Evolutionary conservation across 345 rosid species (phyloP).

Genomic region (Hypericum androsaemum): DNA sequence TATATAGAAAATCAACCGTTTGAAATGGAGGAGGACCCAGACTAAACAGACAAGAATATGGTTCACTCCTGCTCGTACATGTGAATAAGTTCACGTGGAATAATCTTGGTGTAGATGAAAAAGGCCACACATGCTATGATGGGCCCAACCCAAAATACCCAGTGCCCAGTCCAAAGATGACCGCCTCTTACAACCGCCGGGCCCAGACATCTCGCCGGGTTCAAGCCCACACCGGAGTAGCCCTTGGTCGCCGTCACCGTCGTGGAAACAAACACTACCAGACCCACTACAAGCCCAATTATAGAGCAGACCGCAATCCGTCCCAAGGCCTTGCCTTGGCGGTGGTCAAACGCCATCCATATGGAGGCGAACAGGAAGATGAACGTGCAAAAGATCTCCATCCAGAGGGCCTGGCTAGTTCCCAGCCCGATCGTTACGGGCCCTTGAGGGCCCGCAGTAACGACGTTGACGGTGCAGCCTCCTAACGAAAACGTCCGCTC

Average conservation of each 20-base stretch:
- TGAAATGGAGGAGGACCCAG: too few relatives aligned
- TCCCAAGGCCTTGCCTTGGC: conserved; percentile 28
- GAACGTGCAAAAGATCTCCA: conserved; percentile 32
- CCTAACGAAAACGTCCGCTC: conserved; percentile 25
- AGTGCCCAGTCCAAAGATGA: conserved; percentile 16
- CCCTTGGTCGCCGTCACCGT: conserved; percentile 29
- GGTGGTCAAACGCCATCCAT: conserved; percentile 34
- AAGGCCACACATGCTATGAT: not conserved
- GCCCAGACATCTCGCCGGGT: conserved; percentile 43
- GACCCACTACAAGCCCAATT: conserved; percentile 26
- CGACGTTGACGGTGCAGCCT: conserved; percentile 23
- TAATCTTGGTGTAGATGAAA: not conserved
- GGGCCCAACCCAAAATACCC: conserved; percentile 23
- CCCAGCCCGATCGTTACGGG: conserved; percentile 14
- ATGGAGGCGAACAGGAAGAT: conserved; percentile 31
- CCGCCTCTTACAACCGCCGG: conserved; percentile 26
- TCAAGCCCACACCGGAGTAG: conserved; percentile 42
- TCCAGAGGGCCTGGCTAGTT: conserved; percentile 17
- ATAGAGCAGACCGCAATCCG: conserved; percentile 19
- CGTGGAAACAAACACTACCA: conserved; percentile 34
- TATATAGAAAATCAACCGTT: too few relatives aligned
- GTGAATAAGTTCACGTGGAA: not conserved
- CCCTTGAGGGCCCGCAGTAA: conserved; percentile 22
- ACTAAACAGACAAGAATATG: not conserved
- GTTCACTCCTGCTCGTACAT: too few relatives aligned